A percentile compares a stretch with the other conserved stretches of the same genome.
Conservation (phyloP, 2,329 filamentous ascomycete genomes). For the Xylaria sp. region DNA sequence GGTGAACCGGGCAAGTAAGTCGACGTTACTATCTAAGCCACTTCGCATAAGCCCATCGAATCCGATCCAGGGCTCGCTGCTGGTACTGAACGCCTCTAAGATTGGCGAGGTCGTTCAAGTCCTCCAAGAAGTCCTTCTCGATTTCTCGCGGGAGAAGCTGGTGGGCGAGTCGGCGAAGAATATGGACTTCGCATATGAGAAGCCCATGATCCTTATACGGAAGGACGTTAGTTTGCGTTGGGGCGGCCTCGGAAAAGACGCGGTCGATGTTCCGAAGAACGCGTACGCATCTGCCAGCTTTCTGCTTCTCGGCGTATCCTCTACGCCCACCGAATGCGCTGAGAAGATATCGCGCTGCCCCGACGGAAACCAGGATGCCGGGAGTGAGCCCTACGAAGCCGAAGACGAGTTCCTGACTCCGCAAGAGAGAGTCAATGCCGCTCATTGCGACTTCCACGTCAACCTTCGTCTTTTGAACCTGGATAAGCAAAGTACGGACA, state of each 20-base stretch:
- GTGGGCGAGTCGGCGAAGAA: constrained; percentile 76
- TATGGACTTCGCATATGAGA: constrained; percentile 88
- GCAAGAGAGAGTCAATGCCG: constrained; percentile 92
- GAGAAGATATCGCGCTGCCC: constrained; percentile 76
- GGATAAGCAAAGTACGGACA: constrained; percentile 89
- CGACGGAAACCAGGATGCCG: constrained; percentile 86
- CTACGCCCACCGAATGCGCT: constrained; percentile 75
- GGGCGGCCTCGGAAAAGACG: constrained; percentile 74
- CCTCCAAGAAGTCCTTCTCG: constrained; percentile 86
- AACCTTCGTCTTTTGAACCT: constrained; percentile 98
- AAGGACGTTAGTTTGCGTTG: constrained; percentile 77
- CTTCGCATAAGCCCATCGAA: constrained; percentile 89
- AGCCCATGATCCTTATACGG: constrained; percentile 94
- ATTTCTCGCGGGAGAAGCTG: constrained; percentile 78
- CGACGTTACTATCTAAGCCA: constrained; percentile 64
- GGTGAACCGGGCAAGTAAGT: background rate
- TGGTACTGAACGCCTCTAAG: constrained; percentile 83
- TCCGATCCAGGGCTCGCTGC: constrained; percentile 80
- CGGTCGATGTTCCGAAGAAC: constrained; percentile 90
- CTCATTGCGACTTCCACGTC: constrained; percentile 96
- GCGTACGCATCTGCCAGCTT: constrained; percentile 77
- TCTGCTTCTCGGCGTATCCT: constrained; percentile 72
- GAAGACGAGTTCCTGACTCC: constrained; percentile 96
- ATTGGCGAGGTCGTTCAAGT: constrained; percentile 86
- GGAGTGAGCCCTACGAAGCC: constrained; percentile 96